Evolutionary conservation across 2,329 filamentous ascomycete genomes (phyloP).

Genomic region (Cercospora beticola): DNA sequence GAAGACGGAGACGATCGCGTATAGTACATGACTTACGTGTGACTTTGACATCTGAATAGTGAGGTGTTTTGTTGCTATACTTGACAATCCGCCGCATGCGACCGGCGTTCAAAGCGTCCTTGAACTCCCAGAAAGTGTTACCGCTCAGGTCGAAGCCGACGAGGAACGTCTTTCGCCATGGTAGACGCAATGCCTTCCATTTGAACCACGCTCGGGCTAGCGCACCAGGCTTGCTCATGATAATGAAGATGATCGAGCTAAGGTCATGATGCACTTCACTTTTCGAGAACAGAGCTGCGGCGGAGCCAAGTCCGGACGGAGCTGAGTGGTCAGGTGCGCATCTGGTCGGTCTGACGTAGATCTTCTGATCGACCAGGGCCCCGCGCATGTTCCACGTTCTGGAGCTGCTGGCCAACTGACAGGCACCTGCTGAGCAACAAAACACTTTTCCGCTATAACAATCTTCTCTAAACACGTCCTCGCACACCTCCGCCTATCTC

Average conservation of each 20-base stretch:
- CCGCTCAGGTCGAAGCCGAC: slow-evolving; percentile 61
- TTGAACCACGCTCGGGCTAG: slow-evolving; percentile 55
- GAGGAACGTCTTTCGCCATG: slow-evolving; percentile 62
- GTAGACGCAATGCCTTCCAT: slow-evolving; percentile 62
- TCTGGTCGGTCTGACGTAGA: slow-evolving; percentile 3
- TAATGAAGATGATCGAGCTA: background rate
- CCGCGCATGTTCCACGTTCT: background rate
- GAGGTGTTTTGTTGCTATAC: slow-evolving; percentile 49
- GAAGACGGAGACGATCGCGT: no score
- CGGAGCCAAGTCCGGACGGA: background rate
- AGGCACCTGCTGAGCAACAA: slow-evolving; percentile 1
- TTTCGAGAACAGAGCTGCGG: background rate
- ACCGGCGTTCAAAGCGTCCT: slow-evolving; percentile 54
- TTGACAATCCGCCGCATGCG: slow-evolving; percentile 60
- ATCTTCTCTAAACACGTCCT: background rate
- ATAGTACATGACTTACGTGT: slow-evolving; percentile 45
- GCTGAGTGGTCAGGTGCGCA: background rate
- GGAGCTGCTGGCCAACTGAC: background rate
- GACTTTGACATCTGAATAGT: slow-evolving; percentile 61
- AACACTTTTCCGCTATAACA: background rate
- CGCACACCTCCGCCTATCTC: background rate
- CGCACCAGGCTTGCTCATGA: slow-evolving; percentile 37
- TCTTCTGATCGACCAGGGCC: background rate
- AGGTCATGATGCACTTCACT: slow-evolving; percentile 10
- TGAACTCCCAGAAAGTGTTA: slow-evolving; percentile 68